phyloP scores from a whole-genome alignment of 2,329 filamentous ascomycete genomes.

The Sporothrix pallida region DNA sequence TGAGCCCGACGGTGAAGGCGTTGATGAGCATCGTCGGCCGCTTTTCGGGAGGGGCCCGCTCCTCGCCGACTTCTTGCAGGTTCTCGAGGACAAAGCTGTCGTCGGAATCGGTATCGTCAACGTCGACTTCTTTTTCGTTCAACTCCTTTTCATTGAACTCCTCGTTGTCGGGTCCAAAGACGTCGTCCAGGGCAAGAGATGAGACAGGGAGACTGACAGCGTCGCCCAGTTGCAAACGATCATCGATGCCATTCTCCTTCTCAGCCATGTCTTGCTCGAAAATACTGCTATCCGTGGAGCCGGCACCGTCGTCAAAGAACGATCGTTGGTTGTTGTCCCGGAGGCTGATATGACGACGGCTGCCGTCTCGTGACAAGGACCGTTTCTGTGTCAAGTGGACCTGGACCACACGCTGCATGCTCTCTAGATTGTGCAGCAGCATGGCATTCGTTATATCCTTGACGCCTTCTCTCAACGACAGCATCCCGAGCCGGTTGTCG shows the following conservation, averaged over 20 bases:
- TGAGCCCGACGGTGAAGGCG: slow-evolving; percentile 69
- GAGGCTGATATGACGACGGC: background rate
- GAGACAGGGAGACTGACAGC: background rate
- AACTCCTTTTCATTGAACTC: background rate
- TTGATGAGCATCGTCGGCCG: slow-evolving; percentile 73
- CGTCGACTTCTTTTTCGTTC: background rate
- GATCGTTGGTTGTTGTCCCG: background rate
- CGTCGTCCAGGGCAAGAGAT: background rate
- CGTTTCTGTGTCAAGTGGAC: background rate
- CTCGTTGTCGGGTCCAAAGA: background rate
- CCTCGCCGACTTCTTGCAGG: slow-evolving; percentile 5
- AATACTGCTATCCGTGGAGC: too few relatives aligned
- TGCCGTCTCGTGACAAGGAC: background rate
- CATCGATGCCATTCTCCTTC: background rate
- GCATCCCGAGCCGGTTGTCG: background rate
- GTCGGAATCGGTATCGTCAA: background rate
- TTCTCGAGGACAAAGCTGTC: background rate
- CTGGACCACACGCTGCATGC: background rate
- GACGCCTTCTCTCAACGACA: background rate
- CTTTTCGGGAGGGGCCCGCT: slow-evolving; percentile 54
- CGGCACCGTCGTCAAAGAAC: too few relatives aligned
- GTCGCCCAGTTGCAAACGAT: background rate
- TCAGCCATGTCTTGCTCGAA: background rate
- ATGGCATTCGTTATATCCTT: background rate
- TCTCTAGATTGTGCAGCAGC: background rate